Conservation (phyloP, 306 rosid genomes). For the Vicia sativa region DNA sequence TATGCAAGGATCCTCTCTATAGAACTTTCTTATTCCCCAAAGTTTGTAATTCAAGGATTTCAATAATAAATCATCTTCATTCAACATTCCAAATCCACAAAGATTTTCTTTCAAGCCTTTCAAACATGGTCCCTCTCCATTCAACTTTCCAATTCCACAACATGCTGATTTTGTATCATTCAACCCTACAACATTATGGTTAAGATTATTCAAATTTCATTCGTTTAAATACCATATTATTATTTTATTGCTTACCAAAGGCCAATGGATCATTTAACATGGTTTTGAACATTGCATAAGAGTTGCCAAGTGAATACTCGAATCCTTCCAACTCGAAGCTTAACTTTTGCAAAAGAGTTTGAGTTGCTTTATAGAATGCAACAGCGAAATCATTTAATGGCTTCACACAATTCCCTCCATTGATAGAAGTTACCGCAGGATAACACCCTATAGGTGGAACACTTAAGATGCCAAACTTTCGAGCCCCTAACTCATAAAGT, state of each 20-base stretch:
- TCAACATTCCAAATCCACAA: slow-evolving; percentile 34
- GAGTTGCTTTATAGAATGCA: slow-evolving; percentile 27
- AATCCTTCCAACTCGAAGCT: slow-evolving; percentile 42
- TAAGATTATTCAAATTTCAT: neutral
- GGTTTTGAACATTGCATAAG: slow-evolving; percentile 33
- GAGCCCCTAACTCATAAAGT: slow-evolving; percentile 50
- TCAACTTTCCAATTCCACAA: slow-evolving; percentile 51
- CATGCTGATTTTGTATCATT: slow-evolving; percentile 48
- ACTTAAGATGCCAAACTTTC: slow-evolving; percentile 54
- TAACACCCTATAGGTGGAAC: slow-evolving; percentile 55
- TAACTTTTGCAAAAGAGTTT: slow-evolving; percentile 30
- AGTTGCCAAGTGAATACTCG: slow-evolving; percentile 49
- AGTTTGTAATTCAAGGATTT: neutral
- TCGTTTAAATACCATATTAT: neutral
- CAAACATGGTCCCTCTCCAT: slow-evolving; percentile 44
- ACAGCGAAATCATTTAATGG: slow-evolving; percentile 45
- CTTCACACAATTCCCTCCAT: slow-evolving; percentile 32
- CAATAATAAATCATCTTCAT: slow-evolving; percentile 36
- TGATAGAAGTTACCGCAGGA: slow-evolving; percentile 34
- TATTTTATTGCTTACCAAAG: slow-evolving; percentile 36
- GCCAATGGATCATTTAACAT: neutral
- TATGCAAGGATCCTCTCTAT: slow-evolving; percentile 40
- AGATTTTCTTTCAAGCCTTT: neutral
- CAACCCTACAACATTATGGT: slow-evolving; percentile 41
- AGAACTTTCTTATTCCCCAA: slow-evolving; percentile 49